Evolutionary conservation across 768 basidiomycete genomes (phyloP).

Genomic region (Rhizopogon vinicolor): DNA sequence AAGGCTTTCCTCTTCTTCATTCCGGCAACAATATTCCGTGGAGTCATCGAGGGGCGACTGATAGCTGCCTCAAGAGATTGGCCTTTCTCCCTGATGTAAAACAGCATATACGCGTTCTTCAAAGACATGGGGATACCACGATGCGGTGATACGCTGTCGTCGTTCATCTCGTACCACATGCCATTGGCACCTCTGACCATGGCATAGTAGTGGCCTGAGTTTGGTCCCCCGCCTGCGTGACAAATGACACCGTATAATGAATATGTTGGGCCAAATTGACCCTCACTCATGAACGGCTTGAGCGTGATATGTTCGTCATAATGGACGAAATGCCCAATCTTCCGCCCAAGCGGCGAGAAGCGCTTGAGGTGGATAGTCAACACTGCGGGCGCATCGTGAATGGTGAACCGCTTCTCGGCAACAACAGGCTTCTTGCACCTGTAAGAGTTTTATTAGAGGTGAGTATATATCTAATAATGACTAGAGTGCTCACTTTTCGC

Average conservation of each 20-base stretch:
- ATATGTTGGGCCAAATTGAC: conserved; percentile 72
- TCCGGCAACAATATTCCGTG: conserved; percentile 39
- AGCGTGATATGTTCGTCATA: conserved; percentile 76
- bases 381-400: conserved; percentile 83
- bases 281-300: conserved; percentile 79
- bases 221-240: conserved; percentile 89
- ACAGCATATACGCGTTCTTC: conserved; percentile 89
- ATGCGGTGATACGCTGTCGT: conserved; percentile 60
- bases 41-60: conserved; percentile 22
- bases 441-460: conserved; percentile 6
- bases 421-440: conserved; percentile 92
- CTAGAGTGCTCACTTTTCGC: conserved; percentile 79
- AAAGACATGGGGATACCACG: conserved; percentile 47
- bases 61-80: conserved; percentile 67
- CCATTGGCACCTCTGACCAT: conserved; percentile 68
- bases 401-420: conserved; percentile 86
- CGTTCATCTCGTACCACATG: conserved; percentile 92
- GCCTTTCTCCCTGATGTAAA: conserved; percentile 83
- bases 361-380: conserved; percentile 94
- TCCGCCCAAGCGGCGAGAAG: conserved; percentile 87
- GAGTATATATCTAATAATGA: neutral
- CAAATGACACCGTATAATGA: conserved; percentile 88
- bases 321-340: conserved; percentile 72
- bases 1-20: conserved; percentile 48
- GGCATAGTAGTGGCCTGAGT: conserved; percentile 94